Conservation (phyloP, 2,329 filamentous ascomycete genomes). For the Teratosphaeria nubilosa region DNA sequence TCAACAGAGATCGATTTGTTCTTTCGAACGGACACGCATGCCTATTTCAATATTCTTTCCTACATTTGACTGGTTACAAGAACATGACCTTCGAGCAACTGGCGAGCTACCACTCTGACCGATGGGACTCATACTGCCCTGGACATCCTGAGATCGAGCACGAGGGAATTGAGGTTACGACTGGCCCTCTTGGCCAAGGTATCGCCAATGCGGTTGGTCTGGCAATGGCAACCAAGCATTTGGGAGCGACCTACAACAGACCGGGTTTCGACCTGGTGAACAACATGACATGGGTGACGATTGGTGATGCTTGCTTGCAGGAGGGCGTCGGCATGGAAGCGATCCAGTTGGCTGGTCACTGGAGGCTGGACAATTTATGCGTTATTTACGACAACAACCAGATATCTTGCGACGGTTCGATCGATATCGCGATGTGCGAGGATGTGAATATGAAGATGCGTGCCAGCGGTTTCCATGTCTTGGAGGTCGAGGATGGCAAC, state of each 20-base stretch:
- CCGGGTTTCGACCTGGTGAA: slow-evolving; percentile 58
- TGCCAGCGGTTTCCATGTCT: slow-evolving; percentile 45
- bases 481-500: slow-evolving; percentile 45
- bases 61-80: slow-evolving; percentile 43
- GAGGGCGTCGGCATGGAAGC: slow-evolving; percentile 50
- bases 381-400: slow-evolving; percentile 53
- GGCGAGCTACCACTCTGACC: slow-evolving; percentile 43
- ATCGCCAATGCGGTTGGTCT: slow-evolving; percentile 96
- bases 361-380: slow-evolving; percentile 45
- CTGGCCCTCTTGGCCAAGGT: slow-evolving; percentile 79
- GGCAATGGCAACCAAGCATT: slow-evolving; percentile 90
- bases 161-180: slow-evolving; percentile 50
- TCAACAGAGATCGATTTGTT: slow-evolving; percentile 54
- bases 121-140: slow-evolving; percentile 40
- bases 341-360: slow-evolving; percentile 47
- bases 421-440: slow-evolving; percentile 41
- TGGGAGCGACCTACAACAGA: slow-evolving; percentile 90
- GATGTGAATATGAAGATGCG: slow-evolving; percentile 50
- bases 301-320: slow-evolving; percentile 49
- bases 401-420: slow-evolving; percentile 48
- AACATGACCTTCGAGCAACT: slow-evolving; percentile 48
- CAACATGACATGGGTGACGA: slow-evolving; percentile 47
- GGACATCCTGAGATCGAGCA: slow-evolving; percentile 46
- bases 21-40: slow-evolving; percentile 51
- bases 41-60: slow-evolving; percentile 46